phyloP scores from a whole-genome alignment of 495 filamentous ascomycete species.

The Halenospora varia region DNA sequence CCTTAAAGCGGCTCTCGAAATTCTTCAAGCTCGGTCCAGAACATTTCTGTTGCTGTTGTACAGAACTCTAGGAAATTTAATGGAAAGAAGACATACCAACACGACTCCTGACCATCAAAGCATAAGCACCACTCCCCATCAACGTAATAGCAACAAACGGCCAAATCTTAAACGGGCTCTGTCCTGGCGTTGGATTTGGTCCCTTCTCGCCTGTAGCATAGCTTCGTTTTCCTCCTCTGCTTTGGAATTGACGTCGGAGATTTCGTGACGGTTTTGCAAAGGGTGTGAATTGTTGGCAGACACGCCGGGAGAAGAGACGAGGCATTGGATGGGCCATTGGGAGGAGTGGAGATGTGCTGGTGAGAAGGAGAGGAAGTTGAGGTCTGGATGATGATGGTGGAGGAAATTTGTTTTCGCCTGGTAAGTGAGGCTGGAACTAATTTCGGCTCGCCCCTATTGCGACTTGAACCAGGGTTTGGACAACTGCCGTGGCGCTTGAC shows the following conservation, averaged over 20 bases:
- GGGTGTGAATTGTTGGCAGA: conserved; percentile 16
- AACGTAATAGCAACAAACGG: conserved; percentile 60
- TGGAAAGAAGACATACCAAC: conserved; percentile 27
- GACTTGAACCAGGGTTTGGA: no score
- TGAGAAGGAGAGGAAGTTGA: background rate
- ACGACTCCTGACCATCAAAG: conserved; percentile 57
- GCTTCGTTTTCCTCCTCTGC: conserved; percentile 12
- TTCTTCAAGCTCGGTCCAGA: background rate
- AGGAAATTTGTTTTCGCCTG: background rate
- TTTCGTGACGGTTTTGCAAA: conserved; percentile 5
- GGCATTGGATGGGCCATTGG: conserved; percentile 19
- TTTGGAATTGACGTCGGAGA: conserved; percentile 11
- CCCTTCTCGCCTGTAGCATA: conserved; percentile 27
- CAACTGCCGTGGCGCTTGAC: no score
- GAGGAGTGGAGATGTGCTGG: background rate
- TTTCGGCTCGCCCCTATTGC: background rate
- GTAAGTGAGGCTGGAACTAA: background rate
- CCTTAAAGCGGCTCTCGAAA: conserved; percentile 24
- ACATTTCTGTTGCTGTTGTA: no score
- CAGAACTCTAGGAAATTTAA: no score
- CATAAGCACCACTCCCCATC: conserved; percentile 56
- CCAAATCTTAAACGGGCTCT: conserved; percentile 54
- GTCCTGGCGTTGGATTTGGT: conserved; percentile 27
- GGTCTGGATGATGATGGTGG: background rate
- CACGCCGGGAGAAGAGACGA: conserved; percentile 17